phyloP scores from a whole-genome alignment of 371 early-diverging fungal genomes.

The Circinella minor region DNA sequence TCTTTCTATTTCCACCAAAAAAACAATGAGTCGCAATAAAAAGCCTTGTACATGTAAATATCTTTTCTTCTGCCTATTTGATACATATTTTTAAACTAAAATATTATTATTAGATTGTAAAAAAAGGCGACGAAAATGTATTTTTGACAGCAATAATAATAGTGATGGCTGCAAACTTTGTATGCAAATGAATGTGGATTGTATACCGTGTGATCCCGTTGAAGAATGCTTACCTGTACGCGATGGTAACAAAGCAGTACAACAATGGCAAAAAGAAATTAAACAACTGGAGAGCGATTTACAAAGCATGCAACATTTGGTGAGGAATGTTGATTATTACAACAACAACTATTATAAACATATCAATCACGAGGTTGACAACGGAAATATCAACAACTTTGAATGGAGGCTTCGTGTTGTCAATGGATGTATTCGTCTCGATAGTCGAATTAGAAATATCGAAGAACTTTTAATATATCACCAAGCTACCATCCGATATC shows the following conservation, averaged over 20 bases:
- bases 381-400: background rate
- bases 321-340: background rate
- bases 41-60: conserved; percentile 1
- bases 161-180: background rate
- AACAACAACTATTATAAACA: no score
- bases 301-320: background rate
- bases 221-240: background rate
- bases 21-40: background rate
- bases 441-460: background rate
- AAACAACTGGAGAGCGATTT: background rate
- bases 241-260: background rate
- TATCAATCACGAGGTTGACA: background rate
- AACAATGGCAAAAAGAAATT: background rate
- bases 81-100: background rate
- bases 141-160: background rate
- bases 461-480: background rate
- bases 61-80: background rate
- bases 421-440: background rate
- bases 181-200: background rate
- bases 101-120: conserved; percentile 4
- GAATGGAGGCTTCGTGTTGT: conserved; percentile 8
- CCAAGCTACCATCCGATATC: conserved; percentile 3
- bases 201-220: background rate
- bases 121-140: background rate
- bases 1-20: background rate